These are phyloP conservation scores for Dendrobium chrysotoxum DNA, from an alignment of 106 monocot species.

Conservation along the genomic window DNA sequence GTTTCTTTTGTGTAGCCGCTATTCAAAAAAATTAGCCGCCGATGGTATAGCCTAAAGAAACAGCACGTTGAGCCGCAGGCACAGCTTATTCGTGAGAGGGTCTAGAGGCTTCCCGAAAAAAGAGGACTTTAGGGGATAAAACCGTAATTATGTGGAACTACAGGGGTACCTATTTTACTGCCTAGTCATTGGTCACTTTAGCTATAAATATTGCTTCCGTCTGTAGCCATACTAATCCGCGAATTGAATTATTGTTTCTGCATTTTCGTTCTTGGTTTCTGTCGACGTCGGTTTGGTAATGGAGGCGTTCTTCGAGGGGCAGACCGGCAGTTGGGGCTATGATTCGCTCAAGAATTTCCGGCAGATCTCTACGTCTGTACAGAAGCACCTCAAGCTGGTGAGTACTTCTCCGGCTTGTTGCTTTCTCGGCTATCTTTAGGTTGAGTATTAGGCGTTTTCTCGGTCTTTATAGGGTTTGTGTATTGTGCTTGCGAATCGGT, in stretches of 20 bases:
- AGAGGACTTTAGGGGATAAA: not conserved
- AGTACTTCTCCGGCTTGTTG: not conserved
- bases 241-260: too few species aligned
- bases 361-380: constrained; percentile 61
- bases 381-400: constrained; percentile 77
- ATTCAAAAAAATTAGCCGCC: too few species aligned
- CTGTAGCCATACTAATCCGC: not conserved
- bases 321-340: constrained; percentile 29
- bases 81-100: too few species aligned
- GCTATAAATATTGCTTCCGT: not conserved
- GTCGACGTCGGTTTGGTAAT: constrained; percentile 13
- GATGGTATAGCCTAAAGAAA: too few species aligned
- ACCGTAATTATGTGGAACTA: not conserved
- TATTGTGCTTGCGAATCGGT: not conserved
- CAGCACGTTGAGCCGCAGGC: too few species aligned
- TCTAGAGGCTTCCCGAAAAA: too few species aligned
- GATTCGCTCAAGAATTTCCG: constrained; percentile 70
- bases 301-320: constrained; percentile 43
- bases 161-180: not conserved
- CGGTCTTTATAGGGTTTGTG: not conserved
- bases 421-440: not conserved
- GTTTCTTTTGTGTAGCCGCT: too few species aligned
- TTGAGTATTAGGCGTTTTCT: not conserved
- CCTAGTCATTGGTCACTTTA: not conserved
- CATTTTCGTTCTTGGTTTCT: not conserved